phyloP scores from a whole-genome alignment of 2,329 filamentous ascomycete genomes.

The Lecanicillium sp. region DNA sequence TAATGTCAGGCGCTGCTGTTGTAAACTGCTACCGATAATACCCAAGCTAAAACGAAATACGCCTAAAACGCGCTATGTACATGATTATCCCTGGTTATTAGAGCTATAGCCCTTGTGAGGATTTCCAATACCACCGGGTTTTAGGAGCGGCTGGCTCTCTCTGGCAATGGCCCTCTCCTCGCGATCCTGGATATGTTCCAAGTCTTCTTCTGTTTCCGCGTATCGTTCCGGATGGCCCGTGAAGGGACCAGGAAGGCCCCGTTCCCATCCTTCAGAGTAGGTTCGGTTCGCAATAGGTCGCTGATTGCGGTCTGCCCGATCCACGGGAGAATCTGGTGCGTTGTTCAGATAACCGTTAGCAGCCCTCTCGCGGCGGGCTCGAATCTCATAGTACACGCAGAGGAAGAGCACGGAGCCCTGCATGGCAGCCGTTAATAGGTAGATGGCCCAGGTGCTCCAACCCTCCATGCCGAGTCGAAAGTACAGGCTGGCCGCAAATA shows the following conservation, averaged over 20 bases:
- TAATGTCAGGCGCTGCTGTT: too few species aligned
- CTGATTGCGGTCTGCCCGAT: constrained; percentile 18
- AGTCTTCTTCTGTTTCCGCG: constrained; percentile 42
- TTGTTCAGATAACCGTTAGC: constrained; percentile 15
- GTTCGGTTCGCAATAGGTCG: constrained; percentile 33
- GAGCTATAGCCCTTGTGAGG: constrained; percentile 32
- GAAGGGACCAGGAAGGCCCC: constrained; percentile 41
- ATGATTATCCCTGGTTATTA: constrained; percentile 15
- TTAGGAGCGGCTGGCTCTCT: constrained; percentile 43
- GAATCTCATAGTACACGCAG: constrained; percentile 69
- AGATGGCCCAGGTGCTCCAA: constrained; percentile 95
- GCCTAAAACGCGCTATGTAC: background rate
- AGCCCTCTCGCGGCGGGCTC: constrained; percentile 26
- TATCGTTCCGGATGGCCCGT: constrained; percentile 45
- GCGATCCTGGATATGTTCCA: constrained; percentile 41
- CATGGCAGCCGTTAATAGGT: constrained; percentile 75
- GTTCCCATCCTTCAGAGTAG: constrained; percentile 43
- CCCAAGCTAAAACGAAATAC: background rate
- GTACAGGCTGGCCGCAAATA: constrained; percentile 82
- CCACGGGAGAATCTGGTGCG: constrained; percentile 19
- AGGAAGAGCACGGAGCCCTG: constrained; percentile 76
- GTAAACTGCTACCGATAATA: too few species aligned
- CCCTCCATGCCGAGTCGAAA: constrained; percentile 70
- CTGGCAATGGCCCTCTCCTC: constrained; percentile 42
- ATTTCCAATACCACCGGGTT: constrained; percentile 42